Evolutionary conservation across 2,329 filamentous ascomycete species (phyloP).

Genomic region (Davidsoniella virescens): DNA sequence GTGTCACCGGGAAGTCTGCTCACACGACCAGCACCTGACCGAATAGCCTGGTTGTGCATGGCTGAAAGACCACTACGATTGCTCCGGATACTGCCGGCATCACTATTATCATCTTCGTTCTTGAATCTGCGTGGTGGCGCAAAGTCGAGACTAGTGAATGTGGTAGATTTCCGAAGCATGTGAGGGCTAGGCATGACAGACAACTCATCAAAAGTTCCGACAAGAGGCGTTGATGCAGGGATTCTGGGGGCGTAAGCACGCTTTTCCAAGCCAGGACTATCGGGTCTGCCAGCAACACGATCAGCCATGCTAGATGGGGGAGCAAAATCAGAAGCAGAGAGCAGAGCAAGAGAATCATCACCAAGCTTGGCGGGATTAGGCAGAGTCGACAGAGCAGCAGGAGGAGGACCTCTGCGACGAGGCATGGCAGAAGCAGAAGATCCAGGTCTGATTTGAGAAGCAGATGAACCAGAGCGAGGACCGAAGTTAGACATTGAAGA

Average conservation of each 20-base stretch:
- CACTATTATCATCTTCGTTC: slow-evolving; percentile 42
- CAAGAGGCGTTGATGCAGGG: slow-evolving; percentile 60
- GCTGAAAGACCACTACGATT: slow-evolving; percentile 60
- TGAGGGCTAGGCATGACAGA: slow-evolving; percentile 76
- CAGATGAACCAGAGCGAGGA: slow-evolving; percentile 20
- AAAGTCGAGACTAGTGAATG: slow-evolving; percentile 68
- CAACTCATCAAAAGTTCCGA: slow-evolving; percentile 75
- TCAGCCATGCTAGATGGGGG: slow-evolving; percentile 55
- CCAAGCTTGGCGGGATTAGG: slow-evolving; percentile 74
- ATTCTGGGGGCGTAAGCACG: slow-evolving; percentile 60
- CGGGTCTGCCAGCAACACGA: slow-evolving; percentile 50
- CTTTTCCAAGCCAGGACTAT: slow-evolving; percentile 47
- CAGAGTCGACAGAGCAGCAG: slow-evolving; percentile 54
- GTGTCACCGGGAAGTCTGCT: slow-evolving; percentile 68
- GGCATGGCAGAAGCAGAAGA: slow-evolving; percentile 42
- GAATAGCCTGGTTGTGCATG: slow-evolving; percentile 52
- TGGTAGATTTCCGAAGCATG: slow-evolving; percentile 57
- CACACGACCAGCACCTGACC: slow-evolving; percentile 70
- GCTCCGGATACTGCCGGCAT: slow-evolving; percentile 48
- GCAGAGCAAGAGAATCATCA: slow-evolving; percentile 60
- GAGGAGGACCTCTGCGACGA: slow-evolving; percentile 41
- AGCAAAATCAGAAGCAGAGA: slow-evolving; percentile 65
- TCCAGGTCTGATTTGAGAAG: slow-evolving; percentile 32
- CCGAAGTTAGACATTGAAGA: slow-evolving; percentile 4
- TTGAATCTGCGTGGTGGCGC: slow-evolving; percentile 61